Base-by-base conservation (phyloP, 805 yeast species). In the Metschnikowia lochheadii region DNA sequence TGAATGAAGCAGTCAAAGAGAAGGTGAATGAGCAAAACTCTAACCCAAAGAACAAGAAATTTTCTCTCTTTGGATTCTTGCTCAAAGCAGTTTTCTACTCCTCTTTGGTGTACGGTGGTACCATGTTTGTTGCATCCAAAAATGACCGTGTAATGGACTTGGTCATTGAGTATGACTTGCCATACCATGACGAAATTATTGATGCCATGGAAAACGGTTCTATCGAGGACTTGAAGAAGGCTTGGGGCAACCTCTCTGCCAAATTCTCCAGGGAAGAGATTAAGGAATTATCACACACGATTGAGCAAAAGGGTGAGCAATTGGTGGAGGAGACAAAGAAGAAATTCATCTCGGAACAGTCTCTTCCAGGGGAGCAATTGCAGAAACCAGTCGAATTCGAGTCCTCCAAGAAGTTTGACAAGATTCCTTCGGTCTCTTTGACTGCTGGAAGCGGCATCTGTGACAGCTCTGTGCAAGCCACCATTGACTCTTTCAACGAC, bases 91-190 rank as follows among this genome's bases (percentile, higher is more conserved):
- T 65, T 11, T 49, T 68, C 8, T 47, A 62, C 23, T 63, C 66
- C 6, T 52, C 70, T 7, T 61, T 66, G 15, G 60, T 57, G 6
- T 73, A 73, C 50, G 78, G 77, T 2, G 70, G 71, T 20, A 65
- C 75, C 13, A 60, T 73, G 53, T 73, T 56, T 49, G 68, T 56
- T 37, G 77, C 77, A 46, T 72, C 77, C 50, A 73, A 72, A 57
- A 72, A 66, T 56, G 77, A 73, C 45, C 64, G 62, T 47, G 76
- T 73, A 14, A 65, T 72, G 73, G 77, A 73, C 57, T 72, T 72
- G 53, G 75, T 73, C 37, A 68, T 72, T 49, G 77, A 73, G 57
- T 58, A 71, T 47, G 70, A 72, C 49, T 66, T 70, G 53, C 78
- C 78, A 14, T 72, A 69, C 60, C 63, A 69, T 51, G 78, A 73